Base-by-base conservation (phyloP, 2,329 filamentous ascomycete species). In the Colletotrichum tofieldiae region DNA sequence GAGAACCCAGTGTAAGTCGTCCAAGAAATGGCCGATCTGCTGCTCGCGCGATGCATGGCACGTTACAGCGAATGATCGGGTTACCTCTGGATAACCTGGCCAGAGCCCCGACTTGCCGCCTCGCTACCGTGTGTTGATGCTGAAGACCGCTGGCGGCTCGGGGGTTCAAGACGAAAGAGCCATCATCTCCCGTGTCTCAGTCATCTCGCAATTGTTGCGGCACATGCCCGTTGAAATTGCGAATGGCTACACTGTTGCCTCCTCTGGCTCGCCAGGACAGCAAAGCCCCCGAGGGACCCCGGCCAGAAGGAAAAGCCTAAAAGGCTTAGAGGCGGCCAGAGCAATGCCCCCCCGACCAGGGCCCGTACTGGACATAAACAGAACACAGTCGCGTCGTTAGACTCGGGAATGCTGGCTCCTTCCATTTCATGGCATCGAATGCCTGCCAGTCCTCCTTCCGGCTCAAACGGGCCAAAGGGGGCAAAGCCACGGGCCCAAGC, bases 211-310 rank as follows among this genome's bases (percentile, higher is more conserved):
- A 20, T 58, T 45, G 43, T 23, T 69, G 65, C 65, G 37, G 65
- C 37, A 55, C 69, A 72, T 72, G 59, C 65, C 69, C 59, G 43
- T 64, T 32, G 52, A 72, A 54, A 72, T 72, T 72, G 54, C 65
- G 69, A 72, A 72, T 69, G 32, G 69, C 65, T 43, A n/a, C 37
- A 32, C 63, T 16, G 47, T 47, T 67, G 55, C 63, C 67, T 43
- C 60, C 58, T 68, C 37, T 55, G 67, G 54, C 67, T 61, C 47
- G 39, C 41, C 29, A 55, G 47, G 35, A 58, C 61, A 35, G 16
- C 35, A 52, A 67, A 67, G 63, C 58, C 58, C 68, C 16, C 59
- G 52, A 64, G 35, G 35, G 37, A 54, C 69, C 65, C 69, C 26
- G 45, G 59, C 59, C 52, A 54, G 5, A 43, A 23, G 43, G 8